Conservation (phyloP, 176 grass and related monocot species). For the Avena sativa region DNA sequence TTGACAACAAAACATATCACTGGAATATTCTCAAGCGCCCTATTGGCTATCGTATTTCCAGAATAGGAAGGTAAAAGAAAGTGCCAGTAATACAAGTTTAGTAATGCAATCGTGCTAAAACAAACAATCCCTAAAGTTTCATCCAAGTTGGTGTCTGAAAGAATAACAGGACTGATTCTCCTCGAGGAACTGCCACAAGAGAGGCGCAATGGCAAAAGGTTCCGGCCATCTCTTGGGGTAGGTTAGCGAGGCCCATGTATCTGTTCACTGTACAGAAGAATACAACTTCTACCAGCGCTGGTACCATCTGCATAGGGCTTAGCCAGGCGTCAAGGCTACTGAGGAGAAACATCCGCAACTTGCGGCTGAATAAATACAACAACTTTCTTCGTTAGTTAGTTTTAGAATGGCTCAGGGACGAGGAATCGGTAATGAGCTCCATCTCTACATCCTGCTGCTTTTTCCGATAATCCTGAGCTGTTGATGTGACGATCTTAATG, state of each 20-base stretch:
- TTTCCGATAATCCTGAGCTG: conserved; percentile 78
- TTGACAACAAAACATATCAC: conserved; percentile 19
- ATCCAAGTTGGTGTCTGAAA: conserved; percentile 41
- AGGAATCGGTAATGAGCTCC: conserved; percentile 45
- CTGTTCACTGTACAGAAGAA: conserved; percentile 50
- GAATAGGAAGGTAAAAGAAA: conserved; percentile 1
- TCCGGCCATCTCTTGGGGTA: conserved; percentile 39
- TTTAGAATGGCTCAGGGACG: conserved; percentile 23
- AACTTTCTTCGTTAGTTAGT: conserved; percentile 34
- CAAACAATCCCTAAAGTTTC: conserved; percentile 39
- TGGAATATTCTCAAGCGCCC: conserved; percentile 18
- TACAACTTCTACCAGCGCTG: conserved; percentile 37
- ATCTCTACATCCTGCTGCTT: conserved; percentile 85
- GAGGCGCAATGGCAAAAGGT: conserved; percentile 50
- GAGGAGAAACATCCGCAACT: conserved; percentile 36
- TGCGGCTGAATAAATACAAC: conserved; percentile 47
- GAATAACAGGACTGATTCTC: conserved; percentile 44
- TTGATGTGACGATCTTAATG: conserved; percentile 79
- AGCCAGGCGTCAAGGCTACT: conserved; percentile 20
- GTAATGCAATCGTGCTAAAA: conserved; percentile 44
- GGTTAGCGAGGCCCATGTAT: conserved; percentile 26
- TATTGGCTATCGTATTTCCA: conserved; percentile 25
- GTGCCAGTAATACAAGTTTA: conserved; percentile 38
- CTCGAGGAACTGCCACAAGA: conserved; percentile 31
- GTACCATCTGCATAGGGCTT: conserved; percentile 45